phyloP scores from a whole-genome alignment of 2,329 filamentous ascomycete species.

The Apiospora saccharicola region DNA sequence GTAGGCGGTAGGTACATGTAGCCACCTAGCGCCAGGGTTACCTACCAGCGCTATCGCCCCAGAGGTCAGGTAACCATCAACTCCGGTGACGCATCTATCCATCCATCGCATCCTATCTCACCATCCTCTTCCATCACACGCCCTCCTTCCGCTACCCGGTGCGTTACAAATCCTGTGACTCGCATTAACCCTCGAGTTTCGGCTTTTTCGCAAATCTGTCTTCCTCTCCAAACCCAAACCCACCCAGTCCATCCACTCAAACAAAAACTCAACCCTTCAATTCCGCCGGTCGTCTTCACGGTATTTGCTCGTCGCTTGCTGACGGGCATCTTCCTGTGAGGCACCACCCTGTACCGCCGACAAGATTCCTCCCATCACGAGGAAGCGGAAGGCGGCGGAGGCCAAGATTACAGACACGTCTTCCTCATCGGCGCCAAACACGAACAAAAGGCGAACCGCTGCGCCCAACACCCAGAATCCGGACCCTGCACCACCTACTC shows the following conservation, averaged over 20 bases:
- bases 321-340: conserved; percentile 35
- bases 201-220: conserved; percentile 8
- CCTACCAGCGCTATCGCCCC: neutral
- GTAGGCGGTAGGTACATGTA: conserved; percentile 2
- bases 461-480: conserved; percentile 29
- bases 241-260: neutral
- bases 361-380: conserved; percentile 67
- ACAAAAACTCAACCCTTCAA: conserved; percentile 5
- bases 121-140: conserved; percentile 17
- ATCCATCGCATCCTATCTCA: conserved; percentile 21
- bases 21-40: neutral
- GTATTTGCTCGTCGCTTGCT: conserved; percentile 24
- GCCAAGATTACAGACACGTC: conserved; percentile 58
- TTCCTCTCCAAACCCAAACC: neutral
- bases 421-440: neutral
- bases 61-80: conserved; percentile 9
- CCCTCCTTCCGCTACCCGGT: neutral
- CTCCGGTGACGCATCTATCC: conserved; percentile 18
- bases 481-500: conserved; percentile 62
- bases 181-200: conserved; percentile 18
- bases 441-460: conserved; percentile 41
- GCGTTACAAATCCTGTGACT: conserved; percentile 12
- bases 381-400: conserved; percentile 72
- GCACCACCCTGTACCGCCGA: conserved; percentile 34
- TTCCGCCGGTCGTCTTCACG: conserved; percentile 20